These are phyloP conservation scores for Globisporangium carolinianum DNA, from an alignment of 352 stramenopile species.

Conservation along the genomic window DNA sequence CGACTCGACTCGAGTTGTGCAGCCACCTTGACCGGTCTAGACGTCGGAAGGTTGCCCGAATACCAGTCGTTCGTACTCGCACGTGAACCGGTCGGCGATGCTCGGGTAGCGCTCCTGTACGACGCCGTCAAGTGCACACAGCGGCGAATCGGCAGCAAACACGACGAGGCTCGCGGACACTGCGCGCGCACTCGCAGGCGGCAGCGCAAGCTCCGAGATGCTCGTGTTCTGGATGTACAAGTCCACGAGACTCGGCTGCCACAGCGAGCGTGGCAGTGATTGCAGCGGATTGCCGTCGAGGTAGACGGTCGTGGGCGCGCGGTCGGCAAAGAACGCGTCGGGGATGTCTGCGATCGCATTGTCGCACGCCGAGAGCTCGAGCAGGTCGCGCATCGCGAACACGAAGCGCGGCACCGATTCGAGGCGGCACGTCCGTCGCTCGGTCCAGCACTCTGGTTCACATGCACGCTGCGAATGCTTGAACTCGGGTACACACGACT, in stretches of 20 bases:
- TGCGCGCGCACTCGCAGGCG: background rate
- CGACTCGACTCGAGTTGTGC: too few relatives aligned
- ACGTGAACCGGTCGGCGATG: background rate
- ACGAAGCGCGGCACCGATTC: background rate
- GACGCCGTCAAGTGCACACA: background rate
- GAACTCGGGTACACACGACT: constrained; percentile 5
- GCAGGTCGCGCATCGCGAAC: constrained; percentile 1
- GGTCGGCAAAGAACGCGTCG: background rate
- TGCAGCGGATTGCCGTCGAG: constrained; percentile 7
- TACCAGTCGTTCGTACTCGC: background rate
- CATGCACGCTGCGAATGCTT: background rate
- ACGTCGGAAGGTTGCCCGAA: background rate
- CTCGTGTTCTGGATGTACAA: constrained; percentile 6
- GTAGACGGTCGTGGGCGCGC: constrained; percentile 2
- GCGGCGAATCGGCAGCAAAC: background rate
- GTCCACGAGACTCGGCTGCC: constrained; percentile 10
- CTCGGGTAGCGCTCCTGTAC: background rate
- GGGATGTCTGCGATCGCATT: constrained; percentile 2
- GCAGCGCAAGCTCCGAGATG: background rate
- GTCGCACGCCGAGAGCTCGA: constrained; percentile 8
- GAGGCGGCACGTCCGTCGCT: constrained; percentile 1
- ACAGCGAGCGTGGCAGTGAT: background rate
- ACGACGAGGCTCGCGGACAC: background rate
- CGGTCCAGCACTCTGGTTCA: background rate
- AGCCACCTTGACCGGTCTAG: too few relatives aligned